phyloP scores from a whole-genome alignment of 1,139 yeast species.

The Wickerhamomyces sp. region DNA sequence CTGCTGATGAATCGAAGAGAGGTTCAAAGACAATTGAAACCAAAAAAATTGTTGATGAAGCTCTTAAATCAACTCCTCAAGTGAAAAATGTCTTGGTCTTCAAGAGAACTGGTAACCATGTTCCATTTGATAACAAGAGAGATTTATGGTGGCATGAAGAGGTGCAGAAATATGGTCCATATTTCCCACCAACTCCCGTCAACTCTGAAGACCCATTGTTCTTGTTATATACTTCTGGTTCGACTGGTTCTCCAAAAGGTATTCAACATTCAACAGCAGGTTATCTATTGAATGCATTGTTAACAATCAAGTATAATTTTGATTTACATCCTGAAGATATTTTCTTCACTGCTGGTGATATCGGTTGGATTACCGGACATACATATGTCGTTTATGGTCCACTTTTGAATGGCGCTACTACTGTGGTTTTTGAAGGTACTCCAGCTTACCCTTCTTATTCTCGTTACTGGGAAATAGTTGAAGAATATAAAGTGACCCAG shows the following conservation, averaged over 20 bases:
- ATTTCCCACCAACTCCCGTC: slow-evolving; percentile 83
- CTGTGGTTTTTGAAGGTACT: slow-evolving; percentile 82
- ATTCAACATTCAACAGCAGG: slow-evolving; percentile 88
- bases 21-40: slow-evolving; percentile 84
- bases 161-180: slow-evolving; percentile 65
- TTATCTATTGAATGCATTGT: slow-evolving; percentile 63
- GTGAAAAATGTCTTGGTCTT: slow-evolving; percentile 68
- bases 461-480: slow-evolving; percentile 82
- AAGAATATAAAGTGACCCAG: slow-evolving; percentile 71
- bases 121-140: slow-evolving; percentile 57
- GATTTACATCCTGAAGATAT: slow-evolving; percentile 71
- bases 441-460: slow-evolving; percentile 80
- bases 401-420: slow-evolving; percentile 69
- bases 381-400: slow-evolving; percentile 84
- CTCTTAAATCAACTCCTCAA: slow-evolving; percentile 62
- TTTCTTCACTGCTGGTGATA: slow-evolving; percentile 81
- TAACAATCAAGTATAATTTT: slow-evolving; percentile 71
- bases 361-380: slow-evolving; percentile 90
- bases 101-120: slow-evolving; percentile 70
- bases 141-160: slow-evolving; percentile 86
- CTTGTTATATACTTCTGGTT: slow-evolving; percentile 91
- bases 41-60: slow-evolving; percentile 79
- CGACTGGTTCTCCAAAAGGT: slow-evolving; percentile 97
- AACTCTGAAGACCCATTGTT: slow-evolving; percentile 91
- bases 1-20: slow-evolving; percentile 77